phyloP scores from a whole-genome alignment of 2,329 filamentous ascomycete species.

The Talaromyces funiculosus region DNA sequence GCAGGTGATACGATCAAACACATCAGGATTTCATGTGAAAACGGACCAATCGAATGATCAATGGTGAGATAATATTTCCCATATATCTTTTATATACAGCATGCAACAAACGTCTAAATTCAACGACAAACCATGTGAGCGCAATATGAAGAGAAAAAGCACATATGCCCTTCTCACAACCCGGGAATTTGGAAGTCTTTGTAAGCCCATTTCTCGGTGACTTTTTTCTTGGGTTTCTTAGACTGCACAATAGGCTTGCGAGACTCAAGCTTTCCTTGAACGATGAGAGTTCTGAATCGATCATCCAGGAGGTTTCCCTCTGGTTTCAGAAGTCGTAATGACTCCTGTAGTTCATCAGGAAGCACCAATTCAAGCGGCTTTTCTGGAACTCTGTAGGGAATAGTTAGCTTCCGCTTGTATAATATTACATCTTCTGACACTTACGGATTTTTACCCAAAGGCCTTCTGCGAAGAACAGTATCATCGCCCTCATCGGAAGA shows the following conservation, averaged over 20 bases:
- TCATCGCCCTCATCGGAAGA: constrained; percentile 54
- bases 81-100: constrained; percentile 1
- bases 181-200: constrained; percentile 74
- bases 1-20: neutral
- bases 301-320: constrained; percentile 95
- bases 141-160: neutral
- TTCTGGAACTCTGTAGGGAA: constrained; percentile 51
- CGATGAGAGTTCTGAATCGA: constrained; percentile 79
- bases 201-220: constrained; percentile 94
- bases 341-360: constrained; percentile 76
- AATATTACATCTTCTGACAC: constrained; percentile 18
- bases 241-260: constrained; percentile 71
- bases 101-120: constrained; percentile 6
- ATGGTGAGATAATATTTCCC: neutral
- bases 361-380: constrained; percentile 75
- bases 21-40: neutral
- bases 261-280: constrained; percentile 83
- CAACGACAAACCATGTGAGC: neutral
- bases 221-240: constrained; percentile 73
- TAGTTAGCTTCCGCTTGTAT: constrained; percentile 18
- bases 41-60: neutral
- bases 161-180: constrained; percentile 5
- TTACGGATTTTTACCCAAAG: constrained; percentile 58
- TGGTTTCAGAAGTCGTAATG: constrained; percentile 75
- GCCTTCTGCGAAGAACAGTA: constrained; percentile 60